phyloP scores from a whole-genome alignment of 2,329 filamentous ascomycete genomes.

The Cercospora zeina region DNA sequence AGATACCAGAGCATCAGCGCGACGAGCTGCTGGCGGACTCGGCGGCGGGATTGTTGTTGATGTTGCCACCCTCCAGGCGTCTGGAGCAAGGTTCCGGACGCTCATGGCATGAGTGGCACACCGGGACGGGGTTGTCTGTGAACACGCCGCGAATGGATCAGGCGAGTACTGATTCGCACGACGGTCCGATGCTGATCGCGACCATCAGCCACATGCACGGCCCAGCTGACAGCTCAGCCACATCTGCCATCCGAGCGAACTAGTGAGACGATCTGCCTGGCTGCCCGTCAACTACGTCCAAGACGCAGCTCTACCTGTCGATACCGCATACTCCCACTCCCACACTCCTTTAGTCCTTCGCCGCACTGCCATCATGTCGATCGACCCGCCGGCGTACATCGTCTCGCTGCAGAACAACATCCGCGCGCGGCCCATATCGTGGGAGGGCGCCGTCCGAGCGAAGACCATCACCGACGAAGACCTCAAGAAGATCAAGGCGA shows the following conservation, averaged over 20 bases:
- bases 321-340: background rate
- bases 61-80: slow-evolving; percentile 1
- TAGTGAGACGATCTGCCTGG: background rate
- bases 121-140: background rate
- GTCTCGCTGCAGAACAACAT: slow-evolving; percentile 95
- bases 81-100: slow-evolving; percentile 5
- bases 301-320: slow-evolving; percentile 1
- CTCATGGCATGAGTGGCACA: background rate
- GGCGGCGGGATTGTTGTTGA: no score
- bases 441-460: slow-evolving; percentile 92
- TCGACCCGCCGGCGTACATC: slow-evolving; percentile 86
- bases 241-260: background rate
- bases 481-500: slow-evolving; percentile 90
- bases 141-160: background rate
- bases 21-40: background rate
- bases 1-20: slow-evolving; percentile 50
- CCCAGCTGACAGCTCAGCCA: slow-evolving; percentile 1
- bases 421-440: slow-evolving; percentile 89
- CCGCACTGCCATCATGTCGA: slow-evolving; percentile 64
- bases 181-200: background rate
- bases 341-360: slow-evolving; percentile 1
- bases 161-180: background rate
- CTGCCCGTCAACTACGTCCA: slow-evolving; percentile 8
- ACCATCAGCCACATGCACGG: background rate
- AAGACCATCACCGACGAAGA: slow-evolving; percentile 93